These are phyloP conservation scores for Wickerhamomyces queroliae DNA, from an alignment of 805 yeast species.

Conservation along the genomic window DNA sequence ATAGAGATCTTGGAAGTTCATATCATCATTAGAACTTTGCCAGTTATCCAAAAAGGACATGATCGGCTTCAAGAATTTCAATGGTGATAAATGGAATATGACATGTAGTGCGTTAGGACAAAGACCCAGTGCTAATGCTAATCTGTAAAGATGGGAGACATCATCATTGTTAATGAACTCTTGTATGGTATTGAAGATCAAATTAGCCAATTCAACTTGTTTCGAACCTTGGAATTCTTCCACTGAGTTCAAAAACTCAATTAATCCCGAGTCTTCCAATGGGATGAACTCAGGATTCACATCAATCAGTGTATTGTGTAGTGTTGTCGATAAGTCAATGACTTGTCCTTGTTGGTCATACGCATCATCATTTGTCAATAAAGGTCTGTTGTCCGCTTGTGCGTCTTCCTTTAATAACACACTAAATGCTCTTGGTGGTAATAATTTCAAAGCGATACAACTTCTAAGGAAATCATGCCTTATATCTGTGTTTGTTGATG, in stretches of 20 bases:
- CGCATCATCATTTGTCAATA: constrained; percentile 28
- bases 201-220: constrained; percentile 38
- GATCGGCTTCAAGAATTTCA: constrained; percentile 35
- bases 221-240: constrained; percentile 38
- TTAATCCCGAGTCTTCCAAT: constrained; percentile 47
- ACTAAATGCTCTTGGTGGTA: constrained; percentile 27
- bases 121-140: constrained; percentile 45
- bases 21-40: constrained; percentile 36
- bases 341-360: constrained; percentile 27
- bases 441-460: constrained; percentile 34
- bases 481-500: constrained; percentile 39
- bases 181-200: constrained; percentile 25
- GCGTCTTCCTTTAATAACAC: constrained; percentile 34
- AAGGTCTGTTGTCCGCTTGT: constrained; percentile 27
- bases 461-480: constrained; percentile 46
- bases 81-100: constrained; percentile 40
- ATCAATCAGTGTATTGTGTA: constrained; percentile 26
- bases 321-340: constrained; percentile 22
- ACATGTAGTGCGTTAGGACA: constrained; percentile 36
- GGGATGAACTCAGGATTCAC: constrained; percentile 43
- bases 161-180: constrained; percentile 36
- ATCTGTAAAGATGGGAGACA: constrained; percentile 37
- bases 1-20: constrained; percentile 59
- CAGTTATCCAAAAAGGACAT: constrained; percentile 47
- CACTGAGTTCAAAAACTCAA: constrained; percentile 43